These are phyloP conservation scores for Pleurotus salmoneostramineus DNA, from an alignment of 768 basidiomycete species.

Conservation along the genomic window DNA sequence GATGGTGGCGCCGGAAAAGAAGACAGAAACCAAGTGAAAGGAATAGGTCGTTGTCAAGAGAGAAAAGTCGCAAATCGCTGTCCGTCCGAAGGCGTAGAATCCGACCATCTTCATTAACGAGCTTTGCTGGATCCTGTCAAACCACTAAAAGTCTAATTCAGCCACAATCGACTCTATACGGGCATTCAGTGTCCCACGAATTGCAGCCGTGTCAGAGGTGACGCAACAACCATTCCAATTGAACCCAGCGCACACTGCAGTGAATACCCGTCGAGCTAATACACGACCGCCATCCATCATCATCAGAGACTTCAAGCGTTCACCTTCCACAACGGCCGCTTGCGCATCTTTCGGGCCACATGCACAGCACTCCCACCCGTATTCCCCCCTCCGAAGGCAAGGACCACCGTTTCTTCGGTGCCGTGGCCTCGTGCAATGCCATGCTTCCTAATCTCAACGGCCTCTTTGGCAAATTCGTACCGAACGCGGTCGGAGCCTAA, in stretches of 20 bases:
- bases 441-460: constrained; percentile 78
- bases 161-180: constrained; percentile 4
- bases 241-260: not conserved
- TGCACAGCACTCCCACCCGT: constrained; percentile 75
- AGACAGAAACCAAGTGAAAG: constrained; percentile 16
- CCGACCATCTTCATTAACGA: not conserved
- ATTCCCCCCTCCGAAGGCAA: constrained; percentile 77
- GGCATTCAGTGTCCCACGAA: not conserved
- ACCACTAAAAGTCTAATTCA: constrained; percentile 13
- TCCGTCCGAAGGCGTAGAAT: not conserved
- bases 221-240: not conserved
- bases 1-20: constrained; percentile 47
- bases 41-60: not conserved
- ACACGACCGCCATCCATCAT: too few relatives aligned
- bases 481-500: constrained; percentile 79
- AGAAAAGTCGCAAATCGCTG: not conserved
- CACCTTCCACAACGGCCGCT: constrained; percentile 78
- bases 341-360: constrained; percentile 83
- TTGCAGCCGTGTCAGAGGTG: not conserved
- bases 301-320: constrained; percentile 51
- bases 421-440: constrained; percentile 67
- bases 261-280: not conserved
- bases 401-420: constrained; percentile 86
- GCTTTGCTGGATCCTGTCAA: constrained; percentile 2
- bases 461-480: constrained; percentile 91